Conservation (phyloP, 139 green algal genomes). For the Edaphochlamys debaryana region DNA sequence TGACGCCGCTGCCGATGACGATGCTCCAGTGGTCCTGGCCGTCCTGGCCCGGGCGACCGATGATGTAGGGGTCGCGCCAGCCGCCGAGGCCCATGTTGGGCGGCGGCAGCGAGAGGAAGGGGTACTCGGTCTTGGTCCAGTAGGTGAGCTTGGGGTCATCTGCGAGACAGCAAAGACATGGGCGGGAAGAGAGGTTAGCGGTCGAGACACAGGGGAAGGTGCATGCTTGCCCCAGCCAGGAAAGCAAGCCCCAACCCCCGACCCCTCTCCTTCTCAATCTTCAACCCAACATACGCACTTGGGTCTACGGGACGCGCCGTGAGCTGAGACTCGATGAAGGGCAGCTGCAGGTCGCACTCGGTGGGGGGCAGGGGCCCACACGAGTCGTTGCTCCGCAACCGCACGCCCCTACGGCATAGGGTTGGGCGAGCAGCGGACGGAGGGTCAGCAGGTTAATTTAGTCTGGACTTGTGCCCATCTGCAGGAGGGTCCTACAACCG, state of each 20-base stretch:
- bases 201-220: neutral
- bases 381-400: slow-evolving; percentile 73
- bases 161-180: neutral
- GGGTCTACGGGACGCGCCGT: slow-evolving; percentile 61
- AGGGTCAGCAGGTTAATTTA: too few relatives aligned
- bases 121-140: slow-evolving; percentile 64
- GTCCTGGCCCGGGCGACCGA: slow-evolving; percentile 34
- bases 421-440: too few relatives aligned
- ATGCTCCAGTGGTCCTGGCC: slow-evolving; percentile 64
- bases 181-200: neutral
- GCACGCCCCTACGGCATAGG: slow-evolving; percentile 76
- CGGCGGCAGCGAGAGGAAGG: slow-evolving; percentile 62
- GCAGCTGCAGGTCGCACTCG: slow-evolving; percentile 72
- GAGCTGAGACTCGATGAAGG: slow-evolving; percentile 88
- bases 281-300: neutral
- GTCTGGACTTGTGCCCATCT: too few relatives aligned
- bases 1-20: slow-evolving; percentile 83
- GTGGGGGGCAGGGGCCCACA: slow-evolving; percentile 52
- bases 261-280: too few relatives aligned
- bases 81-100: slow-evolving; percentile 57
- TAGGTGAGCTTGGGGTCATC: slow-evolving; percentile 28
- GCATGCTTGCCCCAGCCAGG: neutral
- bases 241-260: neutral
- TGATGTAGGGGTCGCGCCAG: slow-evolving; percentile 76
- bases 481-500: too few relatives aligned